phyloP scores from a whole-genome alignment of 352 stramenopile species.

The Aphanomyces astaci region DNA sequence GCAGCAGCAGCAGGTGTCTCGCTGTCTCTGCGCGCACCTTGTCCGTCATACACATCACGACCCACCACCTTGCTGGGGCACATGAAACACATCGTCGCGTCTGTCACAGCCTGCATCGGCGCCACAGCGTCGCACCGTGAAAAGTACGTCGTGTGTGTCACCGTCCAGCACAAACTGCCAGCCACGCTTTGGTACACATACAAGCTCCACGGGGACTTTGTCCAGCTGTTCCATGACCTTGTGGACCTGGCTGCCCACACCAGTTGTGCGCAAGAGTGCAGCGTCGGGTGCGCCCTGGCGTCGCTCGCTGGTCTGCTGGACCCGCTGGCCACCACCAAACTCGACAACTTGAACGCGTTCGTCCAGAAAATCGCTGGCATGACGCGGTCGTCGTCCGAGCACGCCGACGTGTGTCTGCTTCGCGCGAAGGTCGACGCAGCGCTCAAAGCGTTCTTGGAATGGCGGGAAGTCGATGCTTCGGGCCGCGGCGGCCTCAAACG shows the following conservation, averaged over 20 bases:
- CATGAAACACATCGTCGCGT: slow-evolving; percentile 22
- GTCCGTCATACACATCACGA: no score
- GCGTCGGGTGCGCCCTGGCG: background rate
- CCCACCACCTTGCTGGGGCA: no score
- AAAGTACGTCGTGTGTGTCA: slow-evolving; percentile 19
- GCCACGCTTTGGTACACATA: slow-evolving; percentile 18
- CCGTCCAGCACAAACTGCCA: background rate
- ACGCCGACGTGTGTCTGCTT: slow-evolving; percentile 20
- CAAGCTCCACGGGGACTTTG: slow-evolving; percentile 18
- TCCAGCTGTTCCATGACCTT: slow-evolving; percentile 3
- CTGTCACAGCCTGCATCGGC: slow-evolving; percentile 22
- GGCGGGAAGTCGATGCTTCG: slow-evolving; percentile 1
- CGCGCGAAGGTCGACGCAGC: slow-evolving; percentile 13
- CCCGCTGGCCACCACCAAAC: background rate
- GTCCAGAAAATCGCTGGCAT: slow-evolving; percentile 10
- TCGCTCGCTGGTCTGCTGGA: slow-evolving; percentile 3
- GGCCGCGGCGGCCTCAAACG: slow-evolving; percentile 9
- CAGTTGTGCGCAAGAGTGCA: slow-evolving; percentile 18
- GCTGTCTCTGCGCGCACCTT: no score
- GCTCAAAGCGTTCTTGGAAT: slow-evolving; percentile 20
- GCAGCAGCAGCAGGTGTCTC: no score
- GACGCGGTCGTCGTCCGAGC: background rate
- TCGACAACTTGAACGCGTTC: slow-evolving; percentile 14
- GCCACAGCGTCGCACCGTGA: background rate
- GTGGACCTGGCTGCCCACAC: background rate